A percentile compares a stretch with the other conserved stretches of the same genome.
Conservation (phyloP, 345 rosid species). For the Bruguiera gymnorhiza region DNA sequence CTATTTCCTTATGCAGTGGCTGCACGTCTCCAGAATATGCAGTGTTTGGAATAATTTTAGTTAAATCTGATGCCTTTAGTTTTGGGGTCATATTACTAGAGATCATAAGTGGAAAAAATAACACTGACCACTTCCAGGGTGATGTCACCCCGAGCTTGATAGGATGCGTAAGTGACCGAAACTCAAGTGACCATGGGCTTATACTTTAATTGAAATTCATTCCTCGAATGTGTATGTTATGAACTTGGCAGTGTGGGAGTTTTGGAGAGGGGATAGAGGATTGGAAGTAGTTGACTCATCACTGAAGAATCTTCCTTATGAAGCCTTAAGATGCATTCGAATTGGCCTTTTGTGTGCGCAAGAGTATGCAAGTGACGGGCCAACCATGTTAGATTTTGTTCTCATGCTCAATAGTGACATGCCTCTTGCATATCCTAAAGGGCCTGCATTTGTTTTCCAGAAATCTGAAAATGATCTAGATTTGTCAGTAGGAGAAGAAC, state of each 20-base stretch:
- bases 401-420: background rate
- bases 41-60: constrained; percentile 53
- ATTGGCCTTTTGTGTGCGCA: constrained; percentile 65
- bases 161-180: constrained; percentile 46
- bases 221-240: too few relatives aligned
- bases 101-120: constrained; percentile 51
- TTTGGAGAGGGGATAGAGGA: constrained; percentile 27
- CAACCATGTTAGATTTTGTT: constrained; percentile 34
- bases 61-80: constrained; percentile 71
- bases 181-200: too few relatives aligned
- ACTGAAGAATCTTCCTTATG: constrained; percentile 18
- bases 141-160: constrained; percentile 37
- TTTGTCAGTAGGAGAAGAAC: background rate
- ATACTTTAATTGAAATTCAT: background rate
- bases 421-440: background rate
- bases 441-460: constrained; percentile 6
- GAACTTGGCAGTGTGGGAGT: constrained; percentile 46
- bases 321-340: constrained; percentile 46
- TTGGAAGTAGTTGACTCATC: constrained; percentile 31
- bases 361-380: constrained; percentile 45
- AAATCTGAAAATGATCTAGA: background rate
- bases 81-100: constrained; percentile 66
- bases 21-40: too few relatives aligned
- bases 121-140: constrained; percentile 25
- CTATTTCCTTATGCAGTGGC: too few relatives aligned